phyloP scores from a whole-genome alignment of 148 eudicot species.

The Rhododendron kiyosumense region DNA sequence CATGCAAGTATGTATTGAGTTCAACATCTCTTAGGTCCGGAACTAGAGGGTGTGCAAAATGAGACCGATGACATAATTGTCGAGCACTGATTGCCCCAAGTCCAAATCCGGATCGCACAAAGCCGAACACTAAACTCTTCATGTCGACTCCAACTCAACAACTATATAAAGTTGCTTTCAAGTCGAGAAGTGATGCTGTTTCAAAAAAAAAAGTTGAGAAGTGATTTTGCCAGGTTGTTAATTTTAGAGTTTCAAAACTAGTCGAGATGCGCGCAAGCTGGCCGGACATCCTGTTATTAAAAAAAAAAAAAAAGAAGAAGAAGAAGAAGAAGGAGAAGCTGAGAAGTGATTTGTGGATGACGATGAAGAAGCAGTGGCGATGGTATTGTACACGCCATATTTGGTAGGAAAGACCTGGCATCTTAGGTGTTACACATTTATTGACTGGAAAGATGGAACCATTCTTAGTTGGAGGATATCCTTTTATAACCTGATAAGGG shows the following conservation, averaged over 20 bases:
- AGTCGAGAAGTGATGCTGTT: neutral
- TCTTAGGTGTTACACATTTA: neutral
- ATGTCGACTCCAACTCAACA: neutral
- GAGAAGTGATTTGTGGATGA: neutral
- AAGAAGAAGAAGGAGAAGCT: neutral
- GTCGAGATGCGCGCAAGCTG: too few relatives aligned
- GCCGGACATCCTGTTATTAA: too few relatives aligned
- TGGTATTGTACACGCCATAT: neutral
- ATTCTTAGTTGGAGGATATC: neutral
- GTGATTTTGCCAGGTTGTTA: neutral
- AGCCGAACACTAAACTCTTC: neutral
- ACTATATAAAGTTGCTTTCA: too few relatives aligned
- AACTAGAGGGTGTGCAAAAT: neutral
- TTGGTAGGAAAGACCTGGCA: neutral
- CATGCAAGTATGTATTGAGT: neutral
- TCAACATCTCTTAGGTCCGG: neutral
- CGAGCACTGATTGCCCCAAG: neutral
- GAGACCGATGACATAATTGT: neutral
- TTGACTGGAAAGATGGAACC: neutral
- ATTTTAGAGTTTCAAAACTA: too few relatives aligned
- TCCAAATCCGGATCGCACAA: neutral
- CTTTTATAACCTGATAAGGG: neutral
- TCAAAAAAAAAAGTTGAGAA: neutral
- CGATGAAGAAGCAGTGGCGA: neutral
- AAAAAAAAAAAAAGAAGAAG: too few relatives aligned